Evolutionary conservation across 176 grass and related monocot genomes (phyloP).

Genomic region (Oryza coarctata): DNA sequence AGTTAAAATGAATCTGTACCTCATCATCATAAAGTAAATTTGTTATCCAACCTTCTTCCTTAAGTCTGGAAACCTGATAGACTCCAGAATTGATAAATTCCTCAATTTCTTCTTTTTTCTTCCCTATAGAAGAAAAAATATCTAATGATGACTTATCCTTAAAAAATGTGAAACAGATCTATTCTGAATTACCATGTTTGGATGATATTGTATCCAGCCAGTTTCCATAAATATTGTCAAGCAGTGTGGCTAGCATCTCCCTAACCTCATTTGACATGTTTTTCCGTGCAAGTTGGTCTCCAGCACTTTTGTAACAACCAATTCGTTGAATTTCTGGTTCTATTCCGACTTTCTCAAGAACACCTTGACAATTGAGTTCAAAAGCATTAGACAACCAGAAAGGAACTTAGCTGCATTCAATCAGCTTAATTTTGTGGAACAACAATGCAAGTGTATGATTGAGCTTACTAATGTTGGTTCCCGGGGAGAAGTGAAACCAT

Average conservation of each 20-base stretch:
- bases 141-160: slow-evolving; percentile 23
- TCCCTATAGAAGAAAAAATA: slow-evolving; percentile 61
- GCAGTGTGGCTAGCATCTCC: slow-evolving; percentile 77
- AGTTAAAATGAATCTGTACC: slow-evolving; percentile 53
- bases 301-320: slow-evolving; percentile 87
- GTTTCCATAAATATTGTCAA: slow-evolving; percentile 94
- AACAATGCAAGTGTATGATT: slow-evolving; percentile 13
- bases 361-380: slow-evolving; percentile 38
- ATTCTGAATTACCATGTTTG: slow-evolving; percentile 52
- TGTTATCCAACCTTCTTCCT: slow-evolving; percentile 97
- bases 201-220: slow-evolving; percentile 92
- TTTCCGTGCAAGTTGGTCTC: slow-evolving; percentile 70
- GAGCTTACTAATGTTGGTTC: slow-evolving; percentile 14
- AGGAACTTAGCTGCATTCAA: slow-evolving; percentile 25
- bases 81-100: slow-evolving; percentile 95
- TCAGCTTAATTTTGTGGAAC: slow-evolving; percentile 13
- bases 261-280: slow-evolving; percentile 88
- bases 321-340: slow-evolving; percentile 90
- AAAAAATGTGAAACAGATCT: slow-evolving; percentile 36
- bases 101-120: slow-evolving; percentile 81
- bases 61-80: slow-evolving; percentile 92
- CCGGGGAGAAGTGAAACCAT: slow-evolving; percentile 20
- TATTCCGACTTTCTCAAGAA: slow-evolving; percentile 86
- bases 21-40: slow-evolving; percentile 95
- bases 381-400: slow-evolving; percentile 32